These are phyloP conservation scores for Suhomyces xylopsoci DNA, from an alignment of 805 yeast genomes.

Conservation along the genomic window DNA sequence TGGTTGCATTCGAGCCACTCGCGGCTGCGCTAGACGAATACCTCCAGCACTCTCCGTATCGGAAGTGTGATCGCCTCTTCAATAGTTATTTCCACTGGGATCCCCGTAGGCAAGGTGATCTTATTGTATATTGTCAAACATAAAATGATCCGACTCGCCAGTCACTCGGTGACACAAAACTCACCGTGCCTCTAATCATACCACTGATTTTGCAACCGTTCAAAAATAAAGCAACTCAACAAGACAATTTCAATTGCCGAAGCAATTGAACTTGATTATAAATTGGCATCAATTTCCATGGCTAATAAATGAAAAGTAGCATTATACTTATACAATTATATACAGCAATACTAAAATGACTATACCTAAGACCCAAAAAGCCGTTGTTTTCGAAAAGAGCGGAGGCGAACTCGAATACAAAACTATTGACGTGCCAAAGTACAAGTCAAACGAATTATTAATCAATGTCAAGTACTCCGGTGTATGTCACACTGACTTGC, in stretches of 20 bases:
- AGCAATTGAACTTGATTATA: background rate
- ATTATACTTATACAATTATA: background rate
- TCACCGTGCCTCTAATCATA: background rate
- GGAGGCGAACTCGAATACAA: constrained; percentile 42
- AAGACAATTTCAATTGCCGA: background rate
- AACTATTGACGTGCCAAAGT: constrained; percentile 29
- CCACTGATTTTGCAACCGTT: background rate
- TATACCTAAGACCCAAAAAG: constrained; percentile 42
- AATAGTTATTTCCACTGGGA: constrained; percentile 89
- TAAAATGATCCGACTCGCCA: background rate
- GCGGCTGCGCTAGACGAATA: constrained; percentile 42
- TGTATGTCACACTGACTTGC: constrained; percentile 47
- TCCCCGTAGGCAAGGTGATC: constrained; percentile 70
- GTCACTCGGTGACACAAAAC: background rate
- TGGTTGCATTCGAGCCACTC: constrained; percentile 69
- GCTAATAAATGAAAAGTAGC: background rate
- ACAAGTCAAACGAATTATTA: constrained; percentile 40
- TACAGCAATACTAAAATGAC: background rate
- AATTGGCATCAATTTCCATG: background rate
- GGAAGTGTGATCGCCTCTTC: constrained; percentile 55
- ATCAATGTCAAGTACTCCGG: constrained; percentile 46
- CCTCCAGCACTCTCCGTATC: constrained; percentile 39
- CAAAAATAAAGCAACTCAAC: background rate
- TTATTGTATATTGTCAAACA: constrained; percentile 52
- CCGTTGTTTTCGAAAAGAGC: constrained; percentile 40